These are phyloP conservation scores for Cryptococcus hybrid DNA, from an alignment of 1,284 basidiomycete species.

Conservation along the genomic window DNA sequence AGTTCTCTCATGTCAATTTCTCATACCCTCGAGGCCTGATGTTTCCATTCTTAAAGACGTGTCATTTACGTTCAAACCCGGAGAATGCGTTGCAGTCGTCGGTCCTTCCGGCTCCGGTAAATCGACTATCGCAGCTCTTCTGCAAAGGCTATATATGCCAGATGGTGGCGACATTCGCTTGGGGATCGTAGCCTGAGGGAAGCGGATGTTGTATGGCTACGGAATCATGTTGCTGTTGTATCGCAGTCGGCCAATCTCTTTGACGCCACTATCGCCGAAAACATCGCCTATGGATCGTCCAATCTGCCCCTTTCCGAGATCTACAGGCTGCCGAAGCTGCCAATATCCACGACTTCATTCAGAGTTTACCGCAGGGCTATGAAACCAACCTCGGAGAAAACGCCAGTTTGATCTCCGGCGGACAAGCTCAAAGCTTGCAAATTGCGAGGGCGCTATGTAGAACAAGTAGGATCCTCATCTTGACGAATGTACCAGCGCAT, in stretches of 20 bases:
- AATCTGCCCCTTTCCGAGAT: conserved; percentile 61
- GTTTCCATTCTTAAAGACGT: conserved; percentile 66
- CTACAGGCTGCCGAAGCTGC: conserved; percentile 69
- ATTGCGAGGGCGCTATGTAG: conserved; percentile 71
- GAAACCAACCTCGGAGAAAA: conserved; percentile 86
- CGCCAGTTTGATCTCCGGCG: conserved; percentile 82
- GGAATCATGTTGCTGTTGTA: conserved; percentile 81
- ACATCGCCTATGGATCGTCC: conserved; percentile 73
- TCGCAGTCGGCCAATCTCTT: conserved; percentile 83
- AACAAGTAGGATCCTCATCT: conserved; percentile 70
- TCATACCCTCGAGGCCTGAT: conserved; percentile 72
- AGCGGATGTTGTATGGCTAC: conserved; percentile 68
- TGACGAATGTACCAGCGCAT: conserved; percentile 94
- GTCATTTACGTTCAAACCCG: conserved; percentile 62
- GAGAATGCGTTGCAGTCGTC: conserved; percentile 83
- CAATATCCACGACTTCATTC: conserved; percentile 83
- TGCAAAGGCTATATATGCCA: conserved; percentile 85
- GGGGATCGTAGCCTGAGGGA: conserved; percentile 54
- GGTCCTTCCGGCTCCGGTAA: conserved; percentile 87
- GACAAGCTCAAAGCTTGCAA: conserved; percentile 88
- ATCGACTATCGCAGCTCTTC: conserved; percentile 75
- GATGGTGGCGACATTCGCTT: conserved; percentile 59
- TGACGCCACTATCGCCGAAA: conserved; percentile 77
- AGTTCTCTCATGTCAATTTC: conserved; percentile 71
- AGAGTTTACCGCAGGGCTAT: conserved; percentile 75